Conservation (phyloP, 2,329 filamentous ascomycete genomes). For the Ceratocystis destructans region DNA sequence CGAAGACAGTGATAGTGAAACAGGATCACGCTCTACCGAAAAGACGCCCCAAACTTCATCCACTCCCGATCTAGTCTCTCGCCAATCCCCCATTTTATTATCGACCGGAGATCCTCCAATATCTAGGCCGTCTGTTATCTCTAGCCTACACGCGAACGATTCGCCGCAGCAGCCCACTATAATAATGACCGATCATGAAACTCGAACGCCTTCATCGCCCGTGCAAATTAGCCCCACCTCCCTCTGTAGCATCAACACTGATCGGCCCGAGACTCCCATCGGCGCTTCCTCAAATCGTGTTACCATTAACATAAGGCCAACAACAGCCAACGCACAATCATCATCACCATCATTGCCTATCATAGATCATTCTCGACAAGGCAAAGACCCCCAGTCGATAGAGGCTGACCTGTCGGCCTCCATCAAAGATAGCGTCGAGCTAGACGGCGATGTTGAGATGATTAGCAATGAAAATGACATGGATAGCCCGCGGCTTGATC, state of each 20-base stretch:
- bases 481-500: constrained; percentile 23
- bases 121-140: neutral
- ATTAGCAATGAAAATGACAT: constrained; percentile 19
- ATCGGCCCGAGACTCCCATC: neutral
- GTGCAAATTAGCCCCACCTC: neutral
- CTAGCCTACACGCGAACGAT: neutral
- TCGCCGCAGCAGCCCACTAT: neutral
- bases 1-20: constrained; percentile 33
- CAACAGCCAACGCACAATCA: neutral
- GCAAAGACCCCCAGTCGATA: neutral
- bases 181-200: constrained; percentile 4
- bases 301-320: constrained; percentile 6
- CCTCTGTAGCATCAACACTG: neutral
- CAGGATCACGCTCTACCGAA: constrained; percentile 25
- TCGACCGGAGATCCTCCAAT: constrained; percentile 28
- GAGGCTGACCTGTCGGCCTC: neutral
- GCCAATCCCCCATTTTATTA: constrained; percentile 27
- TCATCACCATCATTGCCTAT: neutral
- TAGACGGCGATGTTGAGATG: constrained; percentile 23
- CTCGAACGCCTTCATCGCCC: neutral
- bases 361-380: neutral
- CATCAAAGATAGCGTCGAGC: constrained; percentile 5
- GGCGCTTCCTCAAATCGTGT: constrained; percentile 7
- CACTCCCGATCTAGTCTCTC: constrained; percentile 13
- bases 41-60: constrained; percentile 26